Conservation (phyloP, 805 yeast genomes). For the Teunomyces funiuensis region DNA sequence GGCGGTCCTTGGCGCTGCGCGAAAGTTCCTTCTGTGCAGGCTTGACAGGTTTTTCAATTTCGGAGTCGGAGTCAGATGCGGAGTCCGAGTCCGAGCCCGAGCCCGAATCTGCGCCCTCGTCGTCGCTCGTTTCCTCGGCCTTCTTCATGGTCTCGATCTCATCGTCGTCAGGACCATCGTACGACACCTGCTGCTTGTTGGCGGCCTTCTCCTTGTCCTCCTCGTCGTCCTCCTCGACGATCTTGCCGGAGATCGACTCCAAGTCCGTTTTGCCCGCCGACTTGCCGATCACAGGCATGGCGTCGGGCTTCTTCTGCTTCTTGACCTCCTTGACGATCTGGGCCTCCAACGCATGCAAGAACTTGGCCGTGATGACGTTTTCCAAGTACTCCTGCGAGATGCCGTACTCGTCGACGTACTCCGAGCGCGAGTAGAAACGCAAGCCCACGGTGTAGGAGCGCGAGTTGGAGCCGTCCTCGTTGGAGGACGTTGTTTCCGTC, state of each 20-base stretch:
- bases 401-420: slow-evolving; percentile 87
- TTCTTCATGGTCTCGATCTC: slow-evolving; percentile 86
- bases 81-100: slow-evolving; percentile 35
- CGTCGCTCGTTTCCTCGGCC: slow-evolving; percentile 78
- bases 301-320: slow-evolving; percentile 66
- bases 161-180: slow-evolving; percentile 94
- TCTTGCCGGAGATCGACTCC: slow-evolving; percentile 39
- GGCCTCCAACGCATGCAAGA: slow-evolving; percentile 68
- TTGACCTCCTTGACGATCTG: slow-evolving; percentile 78
- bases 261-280: slow-evolving; percentile 60
- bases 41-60: too few relatives aligned
- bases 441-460: slow-evolving; percentile 77
- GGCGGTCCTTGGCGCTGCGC: slow-evolving; percentile 76
- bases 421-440: slow-evolving; percentile 70
- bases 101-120: slow-evolving; percentile 40
- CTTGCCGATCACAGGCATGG: slow-evolving; percentile 64
- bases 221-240: slow-evolving; percentile 45
- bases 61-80: slow-evolving; percentile 35
- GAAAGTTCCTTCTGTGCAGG: slow-evolving; percentile 12
- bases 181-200: slow-evolving; percentile 83
- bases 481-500: slow-evolving; percentile 79
- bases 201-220: slow-evolving; percentile 62
- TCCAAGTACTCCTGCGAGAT: slow-evolving; percentile 79
- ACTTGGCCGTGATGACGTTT: slow-evolving; percentile 58
- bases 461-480: slow-evolving; percentile 45